Percentiles rank a stretch among this genome's conserved stretches.
Evolutionary conservation across 371 early-diverging fungal genomes (phyloP).

Genomic region (Syncephalastrum contaminatum): DNA sequence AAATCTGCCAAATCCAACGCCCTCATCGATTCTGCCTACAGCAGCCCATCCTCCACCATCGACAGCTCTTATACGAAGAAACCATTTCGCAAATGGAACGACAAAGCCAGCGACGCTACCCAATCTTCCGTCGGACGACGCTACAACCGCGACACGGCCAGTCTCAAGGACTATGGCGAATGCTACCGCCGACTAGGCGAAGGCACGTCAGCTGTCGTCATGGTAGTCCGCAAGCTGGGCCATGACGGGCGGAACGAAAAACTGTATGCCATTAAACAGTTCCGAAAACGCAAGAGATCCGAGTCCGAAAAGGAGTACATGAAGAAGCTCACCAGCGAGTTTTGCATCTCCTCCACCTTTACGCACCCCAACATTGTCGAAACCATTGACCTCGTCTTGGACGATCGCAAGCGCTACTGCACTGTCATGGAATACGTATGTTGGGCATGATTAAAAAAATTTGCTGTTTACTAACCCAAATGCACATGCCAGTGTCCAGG

Average conservation of each 20-base stretch:
- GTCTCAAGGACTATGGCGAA: slow-evolving; percentile 73
- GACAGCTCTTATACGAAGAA: slow-evolving; percentile 10
- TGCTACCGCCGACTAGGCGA: slow-evolving; percentile 80
- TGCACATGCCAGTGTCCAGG: slow-evolving; percentile 64
- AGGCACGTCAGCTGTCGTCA: slow-evolving; percentile 92
- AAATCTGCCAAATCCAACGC: slow-evolving; percentile 2
- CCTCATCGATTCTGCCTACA: slow-evolving; percentile 23
- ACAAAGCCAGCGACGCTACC: slow-evolving; percentile 4
- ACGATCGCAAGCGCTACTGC: slow-evolving; percentile 89
- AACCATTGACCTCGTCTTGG: slow-evolving; percentile 91
- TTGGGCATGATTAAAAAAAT: slow-evolving; percentile 4
- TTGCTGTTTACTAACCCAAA: slow-evolving; percentile 34
- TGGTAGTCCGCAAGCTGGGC: slow-evolving; percentile 74
- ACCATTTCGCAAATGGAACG: slow-evolving; percentile 8
- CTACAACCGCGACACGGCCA: slow-evolving; percentile 29
- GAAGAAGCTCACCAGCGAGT: slow-evolving; percentile 85
- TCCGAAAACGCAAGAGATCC: slow-evolving; percentile 58
- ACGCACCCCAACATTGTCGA: slow-evolving; percentile 81
- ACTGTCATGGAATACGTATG: slow-evolving; percentile 90
- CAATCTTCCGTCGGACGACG: slow-evolving; percentile 6
- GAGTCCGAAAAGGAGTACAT: slow-evolving; percentile 64
- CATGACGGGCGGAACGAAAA: slow-evolving; percentile 52
- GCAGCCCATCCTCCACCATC: slow-evolving; percentile 19
- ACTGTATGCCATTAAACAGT: slow-evolving; percentile 56
- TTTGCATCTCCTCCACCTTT: slow-evolving; percentile 88